Evolutionary conservation across 2,329 filamentous ascomycete species (phyloP).

Genomic region (Nemania sp.): DNA sequence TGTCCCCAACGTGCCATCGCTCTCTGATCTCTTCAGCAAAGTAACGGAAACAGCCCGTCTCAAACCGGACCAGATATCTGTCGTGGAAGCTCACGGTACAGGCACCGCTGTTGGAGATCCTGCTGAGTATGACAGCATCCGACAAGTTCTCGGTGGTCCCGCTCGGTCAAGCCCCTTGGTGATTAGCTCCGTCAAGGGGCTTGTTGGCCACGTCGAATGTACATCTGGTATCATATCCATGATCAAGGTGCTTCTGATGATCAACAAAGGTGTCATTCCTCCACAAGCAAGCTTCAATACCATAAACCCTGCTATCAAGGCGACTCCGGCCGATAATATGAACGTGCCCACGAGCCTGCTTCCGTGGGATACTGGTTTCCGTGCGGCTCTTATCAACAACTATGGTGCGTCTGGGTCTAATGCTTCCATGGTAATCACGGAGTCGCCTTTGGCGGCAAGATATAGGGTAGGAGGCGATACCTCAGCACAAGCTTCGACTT

Average conservation of each 20-base stretch:
- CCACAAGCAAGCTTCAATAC: slow-evolving; percentile 42
- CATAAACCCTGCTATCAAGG: slow-evolving; percentile 36
- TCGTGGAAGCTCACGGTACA: slow-evolving; percentile 49
- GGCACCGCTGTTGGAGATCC: slow-evolving; percentile 49
- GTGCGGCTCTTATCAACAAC: slow-evolving; percentile 41
- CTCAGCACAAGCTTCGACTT: background rate
- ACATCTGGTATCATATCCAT: slow-evolving; percentile 39
- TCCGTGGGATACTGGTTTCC: slow-evolving; percentile 31
- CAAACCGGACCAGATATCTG: slow-evolving; percentile 29
- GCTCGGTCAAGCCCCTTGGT: slow-evolving; percentile 10
- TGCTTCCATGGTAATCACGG: slow-evolving; percentile 30
- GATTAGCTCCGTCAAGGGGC: slow-evolving; percentile 42
- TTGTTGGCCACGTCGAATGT: slow-evolving; percentile 43
- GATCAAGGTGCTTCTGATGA: slow-evolving; percentile 42
- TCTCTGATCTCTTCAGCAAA: slow-evolving; percentile 36
- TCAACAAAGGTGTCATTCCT: slow-evolving; percentile 37
- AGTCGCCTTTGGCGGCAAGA: slow-evolving; percentile 13
- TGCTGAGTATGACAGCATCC: slow-evolving; percentile 36
- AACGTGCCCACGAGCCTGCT: slow-evolving; percentile 21
- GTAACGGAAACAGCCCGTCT: slow-evolving; percentile 35
- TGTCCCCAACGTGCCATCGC: slow-evolving; percentile 43
- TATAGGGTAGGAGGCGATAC: background rate
- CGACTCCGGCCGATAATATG: slow-evolving; percentile 28
- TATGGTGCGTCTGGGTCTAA: slow-evolving; percentile 42
- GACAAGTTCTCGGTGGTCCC: slow-evolving; percentile 30